These are phyloP conservation scores for Chalciporus piperatoides DNA, from an alignment of 1,284 basidiomycete species.

Conservation along the genomic window DNA sequence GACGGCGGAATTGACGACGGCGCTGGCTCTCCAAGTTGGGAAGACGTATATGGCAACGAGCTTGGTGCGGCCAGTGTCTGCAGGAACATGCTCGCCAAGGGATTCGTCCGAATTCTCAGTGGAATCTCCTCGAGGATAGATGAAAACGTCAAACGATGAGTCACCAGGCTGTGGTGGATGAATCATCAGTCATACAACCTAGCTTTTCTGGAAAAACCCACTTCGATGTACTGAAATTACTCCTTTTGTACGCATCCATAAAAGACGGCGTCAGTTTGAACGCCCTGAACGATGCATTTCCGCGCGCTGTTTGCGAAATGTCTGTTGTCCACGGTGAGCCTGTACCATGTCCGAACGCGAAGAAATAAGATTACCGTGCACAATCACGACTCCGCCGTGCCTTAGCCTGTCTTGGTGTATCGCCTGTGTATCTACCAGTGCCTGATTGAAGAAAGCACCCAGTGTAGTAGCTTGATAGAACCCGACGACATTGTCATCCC, in stretches of 20 bases:
- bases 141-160: constrained; percentile 85
- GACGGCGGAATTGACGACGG: constrained; percentile 47
- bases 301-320: constrained; percentile 71
- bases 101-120: constrained; percentile 83
- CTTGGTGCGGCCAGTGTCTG: constrained; percentile 56
- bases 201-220: constrained; percentile 31
- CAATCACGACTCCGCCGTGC: constrained; percentile 84
- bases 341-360: not conserved
- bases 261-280: constrained; percentile 86
- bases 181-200: constrained; percentile 17
- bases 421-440: constrained; percentile 86
- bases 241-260: constrained; percentile 80
- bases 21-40: constrained; percentile 38
- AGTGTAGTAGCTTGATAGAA: constrained; percentile 92
- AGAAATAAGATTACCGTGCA: constrained; percentile 65
- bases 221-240: constrained; percentile 87
- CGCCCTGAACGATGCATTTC: constrained; percentile 89
- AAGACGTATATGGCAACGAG: constrained; percentile 32
- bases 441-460: constrained; percentile 90
- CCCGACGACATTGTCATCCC: constrained; percentile 93
- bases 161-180: constrained; percentile 63
- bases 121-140: constrained; percentile 90
- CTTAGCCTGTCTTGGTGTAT: constrained; percentile 76
- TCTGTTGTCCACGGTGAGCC: constrained; percentile 45
- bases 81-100: constrained; percentile 85